Conservation (phyloP, 805 yeast genomes). For the Kodamaea sagamina region DNA sequence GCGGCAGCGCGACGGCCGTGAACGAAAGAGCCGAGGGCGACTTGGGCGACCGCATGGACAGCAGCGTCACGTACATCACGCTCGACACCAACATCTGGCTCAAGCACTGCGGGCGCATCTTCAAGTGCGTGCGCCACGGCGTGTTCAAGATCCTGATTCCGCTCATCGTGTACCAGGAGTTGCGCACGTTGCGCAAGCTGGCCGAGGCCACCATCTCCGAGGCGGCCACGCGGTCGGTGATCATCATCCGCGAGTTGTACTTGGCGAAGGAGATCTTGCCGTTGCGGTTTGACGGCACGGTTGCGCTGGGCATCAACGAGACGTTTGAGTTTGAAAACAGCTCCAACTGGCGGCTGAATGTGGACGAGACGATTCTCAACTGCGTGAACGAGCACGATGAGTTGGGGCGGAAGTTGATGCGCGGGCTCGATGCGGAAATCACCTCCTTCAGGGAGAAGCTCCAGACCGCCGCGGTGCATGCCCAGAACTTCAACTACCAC, state of each 20-base stretch:
- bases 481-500: conserved; percentile 19
- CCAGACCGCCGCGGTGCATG: conserved; percentile 21
- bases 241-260: conserved; percentile 67
- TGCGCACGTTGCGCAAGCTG: conserved; percentile 68
- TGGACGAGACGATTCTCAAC: conserved; percentile 67
- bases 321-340: conserved; percentile 74
- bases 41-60: conserved; percentile 59
- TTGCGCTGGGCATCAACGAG: conserved; percentile 68
- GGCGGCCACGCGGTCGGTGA: conserved; percentile 79
- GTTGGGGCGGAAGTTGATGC: conserved; percentile 40
- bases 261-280: conserved; percentile 57
- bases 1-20: conserved; percentile 13
- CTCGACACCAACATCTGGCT: conserved; percentile 81
- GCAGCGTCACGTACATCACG: conserved; percentile 56
- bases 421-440: conserved; percentile 38
- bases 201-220: conserved; percentile 74
- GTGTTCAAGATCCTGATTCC: conserved; percentile 67
- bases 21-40: conserved; percentile 41
- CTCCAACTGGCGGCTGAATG: conserved; percentile 68
- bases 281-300: conserved; percentile 66
- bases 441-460: conserved; percentile 24
- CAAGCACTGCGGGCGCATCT: conserved; percentile 75
- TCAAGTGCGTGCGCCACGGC: conserved; percentile 62
- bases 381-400: conserved; percentile 47
- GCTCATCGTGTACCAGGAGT: conserved; percentile 74